These are phyloP conservation scores for Leccinum imitatum DNA, from an alignment of 768 basidiomycete genomes.

Conservation along the genomic window DNA sequence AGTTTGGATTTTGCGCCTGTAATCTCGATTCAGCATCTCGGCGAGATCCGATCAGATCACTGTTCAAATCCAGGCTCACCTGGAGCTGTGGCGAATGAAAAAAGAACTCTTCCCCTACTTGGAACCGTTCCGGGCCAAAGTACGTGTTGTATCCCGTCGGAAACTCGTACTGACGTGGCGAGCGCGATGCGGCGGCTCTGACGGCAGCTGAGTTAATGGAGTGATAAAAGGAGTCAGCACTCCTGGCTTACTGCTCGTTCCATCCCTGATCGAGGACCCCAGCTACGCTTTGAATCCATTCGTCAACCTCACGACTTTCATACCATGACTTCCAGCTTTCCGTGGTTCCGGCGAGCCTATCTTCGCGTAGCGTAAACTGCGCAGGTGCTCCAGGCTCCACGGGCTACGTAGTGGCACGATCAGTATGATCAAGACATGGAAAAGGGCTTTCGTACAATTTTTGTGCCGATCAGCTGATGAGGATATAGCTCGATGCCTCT, in stretches of 20 bases:
- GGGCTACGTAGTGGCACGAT: slow-evolving; percentile 44
- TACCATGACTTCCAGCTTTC: slow-evolving; percentile 81
- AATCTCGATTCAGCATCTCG: slow-evolving; percentile 6
- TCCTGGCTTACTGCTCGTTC: slow-evolving; percentile 74
- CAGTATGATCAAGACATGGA: slow-evolving; percentile 5
- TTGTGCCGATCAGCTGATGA: slow-evolving; percentile 88
- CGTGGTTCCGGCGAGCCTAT: slow-evolving; percentile 70
- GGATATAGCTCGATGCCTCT: slow-evolving; percentile 69
- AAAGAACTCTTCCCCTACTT: slow-evolving; percentile 89
- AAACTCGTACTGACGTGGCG: slow-evolving; percentile 83
- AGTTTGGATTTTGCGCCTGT: slow-evolving; percentile 56
- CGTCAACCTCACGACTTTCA: slow-evolving; percentile 81
- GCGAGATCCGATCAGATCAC: neutral
- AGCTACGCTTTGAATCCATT: slow-evolving; percentile 88
- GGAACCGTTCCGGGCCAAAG: slow-evolving; percentile 80
- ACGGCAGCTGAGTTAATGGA: neutral
- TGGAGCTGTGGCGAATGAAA: slow-evolving; percentile 59
- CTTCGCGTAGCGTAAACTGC: slow-evolving; percentile 69
- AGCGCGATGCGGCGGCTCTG: slow-evolving; percentile 59
- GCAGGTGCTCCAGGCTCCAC: slow-evolving; percentile 70
- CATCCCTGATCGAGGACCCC: slow-evolving; percentile 85
- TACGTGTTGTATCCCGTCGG: slow-evolving; percentile 87
- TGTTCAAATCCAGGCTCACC: slow-evolving; percentile 34
- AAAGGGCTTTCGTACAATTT: slow-evolving; percentile 46
- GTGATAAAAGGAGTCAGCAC: neutral